phyloP scores from a whole-genome alignment of 192 early-diverging fungal species.

The Kickxella alabastrina region DNA sequence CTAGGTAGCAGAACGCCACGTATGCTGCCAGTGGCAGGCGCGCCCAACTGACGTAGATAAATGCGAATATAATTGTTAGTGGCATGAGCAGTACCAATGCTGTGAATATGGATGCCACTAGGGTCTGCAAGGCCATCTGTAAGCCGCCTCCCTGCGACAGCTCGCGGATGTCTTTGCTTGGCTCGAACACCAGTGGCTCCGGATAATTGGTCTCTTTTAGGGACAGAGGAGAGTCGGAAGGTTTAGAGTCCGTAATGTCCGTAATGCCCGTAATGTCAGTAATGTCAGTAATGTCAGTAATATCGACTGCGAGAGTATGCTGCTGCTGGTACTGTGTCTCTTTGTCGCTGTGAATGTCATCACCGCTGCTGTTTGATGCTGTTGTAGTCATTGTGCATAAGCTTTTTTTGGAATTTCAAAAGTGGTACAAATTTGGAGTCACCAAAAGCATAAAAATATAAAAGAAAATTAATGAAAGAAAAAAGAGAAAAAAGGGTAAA shows the following conservation, averaged over 20 bases:
- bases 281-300: too few species aligned
- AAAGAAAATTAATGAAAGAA: conserved; percentile 2
- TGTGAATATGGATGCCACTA: conserved; percentile 31
- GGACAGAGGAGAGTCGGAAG: too few species aligned
- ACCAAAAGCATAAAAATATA: neutral
- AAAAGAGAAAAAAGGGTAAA: neutral
- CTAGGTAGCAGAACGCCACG: conserved; percentile 38
- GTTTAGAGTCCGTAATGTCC: too few species aligned
- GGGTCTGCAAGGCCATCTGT: conserved; percentile 17
- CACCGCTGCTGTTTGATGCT: too few species aligned
- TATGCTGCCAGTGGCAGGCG: conserved; percentile 36
- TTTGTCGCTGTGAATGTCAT: too few species aligned
- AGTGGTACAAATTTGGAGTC: too few species aligned
- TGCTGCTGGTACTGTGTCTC: too few species aligned
- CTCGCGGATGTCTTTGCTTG: conserved; percentile 27
- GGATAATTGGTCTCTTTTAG: neutral
- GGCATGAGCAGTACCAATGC: conserved; percentile 34
- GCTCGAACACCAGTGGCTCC: conserved; percentile 40
- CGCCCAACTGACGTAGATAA: conserved; percentile 19
- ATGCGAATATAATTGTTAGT: conserved; percentile 10
- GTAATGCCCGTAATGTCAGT: too few species aligned
- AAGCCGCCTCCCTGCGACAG: conserved; percentile 31
- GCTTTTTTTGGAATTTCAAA: too few species aligned
- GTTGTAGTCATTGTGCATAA: too few species aligned
- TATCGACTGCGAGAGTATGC: too few species aligned